phyloP scores from a whole-genome alignment of 2,329 filamentous ascomycete species.

The Penicillium decumbens region DNA sequence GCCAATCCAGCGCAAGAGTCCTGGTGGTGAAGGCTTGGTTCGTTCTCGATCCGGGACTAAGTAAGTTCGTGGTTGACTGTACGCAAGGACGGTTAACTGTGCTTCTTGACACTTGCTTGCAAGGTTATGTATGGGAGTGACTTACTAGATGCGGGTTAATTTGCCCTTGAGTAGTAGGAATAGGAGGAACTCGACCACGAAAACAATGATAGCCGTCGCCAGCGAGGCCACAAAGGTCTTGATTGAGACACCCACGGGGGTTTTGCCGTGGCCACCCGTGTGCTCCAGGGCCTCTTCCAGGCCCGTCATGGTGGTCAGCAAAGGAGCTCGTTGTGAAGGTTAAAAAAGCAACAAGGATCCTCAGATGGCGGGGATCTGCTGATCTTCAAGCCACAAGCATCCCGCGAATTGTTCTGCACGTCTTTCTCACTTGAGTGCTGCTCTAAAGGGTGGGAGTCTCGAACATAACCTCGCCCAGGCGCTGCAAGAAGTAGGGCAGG shows the following conservation, averaged over 20 bases:
- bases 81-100: constrained; percentile 6
- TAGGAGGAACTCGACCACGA: constrained; percentile 59
- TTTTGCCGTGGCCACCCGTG: constrained; percentile 34
- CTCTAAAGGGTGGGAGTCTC: not conserved
- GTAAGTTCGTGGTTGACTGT: constrained; percentile 75
- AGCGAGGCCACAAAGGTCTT: constrained; percentile 62
- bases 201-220: constrained; percentile 58
- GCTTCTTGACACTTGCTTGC: not conserved
- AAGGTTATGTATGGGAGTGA: constrained; percentile 9
- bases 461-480: not conserved
- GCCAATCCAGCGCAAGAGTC: constrained; percentile 51
- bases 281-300: constrained; percentile 35
- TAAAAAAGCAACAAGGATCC: not conserved
- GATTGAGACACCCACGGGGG: constrained; percentile 35
- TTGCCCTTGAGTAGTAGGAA: constrained; percentile 76
- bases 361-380: not conserved
- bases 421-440: not conserved
- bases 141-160: constrained; percentile 76
- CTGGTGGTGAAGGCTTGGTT: constrained; percentile 65
- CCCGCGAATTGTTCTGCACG: not conserved
- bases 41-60: constrained; percentile 80
- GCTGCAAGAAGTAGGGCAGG: not conserved
- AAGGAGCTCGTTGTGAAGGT: not conserved
- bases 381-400: not conserved
- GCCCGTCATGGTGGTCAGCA: constrained; percentile 21